A percentile compares a stretch with the other conserved stretches of the same genome.
Conservation (phyloP, 228 moss, liverwort and hornwort species). For the Sphagnum magellanicum region DNA sequence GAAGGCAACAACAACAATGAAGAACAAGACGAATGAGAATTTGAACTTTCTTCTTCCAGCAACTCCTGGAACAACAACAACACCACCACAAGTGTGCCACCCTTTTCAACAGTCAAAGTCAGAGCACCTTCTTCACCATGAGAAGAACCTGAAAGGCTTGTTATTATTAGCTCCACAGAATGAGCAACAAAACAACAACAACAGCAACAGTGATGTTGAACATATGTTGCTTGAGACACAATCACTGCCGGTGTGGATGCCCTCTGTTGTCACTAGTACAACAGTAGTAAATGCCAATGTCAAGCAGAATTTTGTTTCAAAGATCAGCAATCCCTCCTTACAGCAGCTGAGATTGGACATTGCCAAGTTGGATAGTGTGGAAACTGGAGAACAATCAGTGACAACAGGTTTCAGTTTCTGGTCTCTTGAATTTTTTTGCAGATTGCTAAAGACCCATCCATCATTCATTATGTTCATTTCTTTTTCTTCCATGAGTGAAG, state of each 20-base stretch:
- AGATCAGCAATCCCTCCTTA: constrained; percentile 32
- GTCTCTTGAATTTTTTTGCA: neutral
- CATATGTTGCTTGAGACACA: constrained; percentile 30
- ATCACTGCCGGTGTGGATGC: constrained; percentile 55
- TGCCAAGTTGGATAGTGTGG: constrained; percentile 10
- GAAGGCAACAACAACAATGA: too few species aligned
- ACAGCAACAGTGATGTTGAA: constrained; percentile 5
- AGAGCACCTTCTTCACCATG: too few species aligned
- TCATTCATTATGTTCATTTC: neutral
- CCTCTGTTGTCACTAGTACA: constrained; percentile 33
- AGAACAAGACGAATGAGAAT: too few species aligned
- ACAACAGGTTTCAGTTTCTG: constrained; percentile 5
- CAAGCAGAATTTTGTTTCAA: constrained; percentile 25
- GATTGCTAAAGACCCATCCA: too few species aligned
- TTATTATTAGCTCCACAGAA: too few species aligned
- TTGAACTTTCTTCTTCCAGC: too few species aligned
- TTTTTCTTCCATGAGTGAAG: neutral
- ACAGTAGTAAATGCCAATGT: constrained; percentile 26
- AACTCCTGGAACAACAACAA: too few species aligned
- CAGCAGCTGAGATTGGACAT: constrained; percentile 24
- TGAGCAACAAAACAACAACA: too few species aligned
- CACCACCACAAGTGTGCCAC: too few species aligned
- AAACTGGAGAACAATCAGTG: too few species aligned
- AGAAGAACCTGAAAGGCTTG: too few species aligned
- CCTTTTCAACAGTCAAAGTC: too few species aligned